Evolutionary conservation across 805 yeast species (phyloP), one percentile per base, ranked within the genome.

Genomic region (Cyberlindnera petersonii): DNA sequence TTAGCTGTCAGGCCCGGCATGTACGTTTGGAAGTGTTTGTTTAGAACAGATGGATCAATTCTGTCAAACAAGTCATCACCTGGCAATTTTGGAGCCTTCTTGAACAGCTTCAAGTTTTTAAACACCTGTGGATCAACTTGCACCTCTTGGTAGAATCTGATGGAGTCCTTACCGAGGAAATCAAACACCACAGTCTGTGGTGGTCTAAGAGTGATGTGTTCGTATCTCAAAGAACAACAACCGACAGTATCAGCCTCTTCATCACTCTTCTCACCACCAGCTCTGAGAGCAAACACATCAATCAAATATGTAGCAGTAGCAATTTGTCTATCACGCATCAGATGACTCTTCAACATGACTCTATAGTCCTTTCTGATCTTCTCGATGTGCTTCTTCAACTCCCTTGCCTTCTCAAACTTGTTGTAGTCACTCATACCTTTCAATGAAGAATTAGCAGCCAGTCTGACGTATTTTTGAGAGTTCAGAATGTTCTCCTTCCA

Each of bases 241-340:
- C 98, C 98, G 31, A 91, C 98, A 1, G 98, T 91, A 59, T 91
- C 98, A 3, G 98, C 98, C 59, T 89, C 97, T 50, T 91, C 98
- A 4, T 91, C 98, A 9, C 91, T 83, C 60, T 91, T 91, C 62
- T 91, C 97, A 53, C 97, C 96, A 59, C 97, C 97, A 2, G 97
- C 97, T 82, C 98, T 85, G 48, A 91, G 72, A 0, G 98, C 98
- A 55, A 91, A 81, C 4, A 82, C 79, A 66, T 91, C 98, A 56
- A 91, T 89, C 33, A 91, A 71, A 61, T 91, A 91, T 33, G 91
- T 86, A 4, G 96, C 96, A 1, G 93, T 86, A 6, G 97, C 97
- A 54, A 88, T 75, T 64, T 91, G 98, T 47, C 98, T 74, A 39
- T 84, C 86, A 36, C 77, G 72, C 95, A 86, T 91, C 26, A 82